phyloP scores from a whole-genome alignment of 345 rosid genomes.

The Mercurialis annua region DNA sequence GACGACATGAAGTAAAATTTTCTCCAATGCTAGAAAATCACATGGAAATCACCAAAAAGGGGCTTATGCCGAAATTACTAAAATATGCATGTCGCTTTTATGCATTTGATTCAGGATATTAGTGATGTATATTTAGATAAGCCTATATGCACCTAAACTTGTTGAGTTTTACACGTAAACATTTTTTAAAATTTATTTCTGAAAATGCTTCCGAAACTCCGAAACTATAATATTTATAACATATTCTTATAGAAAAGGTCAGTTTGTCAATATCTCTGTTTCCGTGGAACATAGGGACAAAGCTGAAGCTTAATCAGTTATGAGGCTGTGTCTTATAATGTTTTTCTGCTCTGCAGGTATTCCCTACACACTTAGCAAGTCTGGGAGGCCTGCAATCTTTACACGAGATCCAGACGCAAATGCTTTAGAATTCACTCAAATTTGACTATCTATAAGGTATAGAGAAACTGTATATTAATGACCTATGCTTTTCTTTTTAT shows the following conservation, averaged over 20 bases:
- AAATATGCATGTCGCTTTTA: neutral
- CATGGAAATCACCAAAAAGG: no score
- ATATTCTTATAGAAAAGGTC: no score
- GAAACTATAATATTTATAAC: no score
- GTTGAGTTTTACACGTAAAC: no score
- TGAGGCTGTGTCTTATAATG: neutral
- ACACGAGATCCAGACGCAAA: constrained; percentile 92
- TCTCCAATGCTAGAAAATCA: neutral
- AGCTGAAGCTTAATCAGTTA: neutral
- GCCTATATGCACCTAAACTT: neutral
- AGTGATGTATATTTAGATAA: neutral
- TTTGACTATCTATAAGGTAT: no score
- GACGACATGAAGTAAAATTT: neutral
- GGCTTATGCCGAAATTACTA: no score
- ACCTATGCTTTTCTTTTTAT: neutral
- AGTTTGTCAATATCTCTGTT: no score
- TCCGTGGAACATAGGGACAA: neutral
- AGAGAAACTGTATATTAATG: neutral
- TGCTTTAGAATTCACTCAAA: constrained; percentile 83
- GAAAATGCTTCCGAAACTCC: no score
- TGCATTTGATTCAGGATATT: neutral
- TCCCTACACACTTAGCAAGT: constrained; percentile 70
- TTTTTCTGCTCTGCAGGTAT: constrained; percentile 43
- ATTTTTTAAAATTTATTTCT: no score
- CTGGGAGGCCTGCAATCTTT: constrained; percentile 92